These are phyloP conservation scores for Exidia glandulosa DNA, from an alignment of 768 basidiomycete genomes.

Conservation along the genomic window DNA sequence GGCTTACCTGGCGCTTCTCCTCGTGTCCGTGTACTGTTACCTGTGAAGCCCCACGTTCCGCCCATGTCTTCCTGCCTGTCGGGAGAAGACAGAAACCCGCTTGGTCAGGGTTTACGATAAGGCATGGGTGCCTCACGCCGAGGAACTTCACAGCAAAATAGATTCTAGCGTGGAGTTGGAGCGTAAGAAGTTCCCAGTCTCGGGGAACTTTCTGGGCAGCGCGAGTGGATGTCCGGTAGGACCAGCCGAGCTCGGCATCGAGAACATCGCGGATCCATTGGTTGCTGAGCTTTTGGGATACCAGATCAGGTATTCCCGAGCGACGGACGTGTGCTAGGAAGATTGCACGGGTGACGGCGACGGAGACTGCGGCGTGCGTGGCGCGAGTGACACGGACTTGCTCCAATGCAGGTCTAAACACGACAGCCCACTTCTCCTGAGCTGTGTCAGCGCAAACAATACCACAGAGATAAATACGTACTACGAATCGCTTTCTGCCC, in stretches of 20 bases:
- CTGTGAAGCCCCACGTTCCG: conserved; percentile 11
- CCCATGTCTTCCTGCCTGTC: conserved; percentile 9
- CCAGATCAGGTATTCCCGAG: too few relatives aligned
- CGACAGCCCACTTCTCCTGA: too few relatives aligned
- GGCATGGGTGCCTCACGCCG: conserved; percentile 2
- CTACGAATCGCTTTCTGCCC: too few relatives aligned
- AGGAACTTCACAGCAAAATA: conserved; percentile 7
- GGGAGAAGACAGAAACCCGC: conserved; percentile 10
- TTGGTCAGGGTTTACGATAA: conserved; percentile 17
- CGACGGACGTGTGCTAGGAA: too few relatives aligned
- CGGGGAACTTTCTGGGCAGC: conserved; percentile 11
- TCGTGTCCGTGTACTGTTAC: conserved; percentile 18
- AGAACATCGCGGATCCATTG: too few relatives aligned
- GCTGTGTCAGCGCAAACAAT: too few relatives aligned
- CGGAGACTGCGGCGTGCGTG: too few relatives aligned
- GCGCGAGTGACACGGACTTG: too few relatives aligned
- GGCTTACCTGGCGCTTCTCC: conserved; percentile 13
- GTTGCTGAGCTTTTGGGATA: too few relatives aligned
- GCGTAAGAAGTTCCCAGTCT: conserved; percentile 3
- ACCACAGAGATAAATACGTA: too few relatives aligned
- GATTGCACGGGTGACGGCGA: too few relatives aligned
- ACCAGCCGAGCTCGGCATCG: neutral
- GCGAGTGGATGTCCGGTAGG: conserved; percentile 7
- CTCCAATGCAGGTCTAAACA: too few relatives aligned
- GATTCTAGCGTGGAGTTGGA: conserved; percentile 11